These are phyloP conservation scores for Volutella citrinella DNA, from an alignment of 2,329 filamentous ascomycete genomes.

Conservation along the genomic window DNA sequence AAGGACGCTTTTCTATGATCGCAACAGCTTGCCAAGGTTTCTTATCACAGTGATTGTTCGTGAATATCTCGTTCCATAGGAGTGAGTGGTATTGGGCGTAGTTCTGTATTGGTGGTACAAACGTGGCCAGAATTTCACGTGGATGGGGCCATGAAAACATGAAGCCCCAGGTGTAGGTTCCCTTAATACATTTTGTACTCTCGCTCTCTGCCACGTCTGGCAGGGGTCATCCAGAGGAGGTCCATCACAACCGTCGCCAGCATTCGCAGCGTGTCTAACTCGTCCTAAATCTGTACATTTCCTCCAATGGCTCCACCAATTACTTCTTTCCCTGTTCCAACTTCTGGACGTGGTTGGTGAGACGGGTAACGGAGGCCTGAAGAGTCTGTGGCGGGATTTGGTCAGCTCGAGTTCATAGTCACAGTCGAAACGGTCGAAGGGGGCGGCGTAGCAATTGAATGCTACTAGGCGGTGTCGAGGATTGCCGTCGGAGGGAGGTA, in stretches of 20 bases:
- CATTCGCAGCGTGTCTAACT: too few species aligned
- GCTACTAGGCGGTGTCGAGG: constrained; percentile 1
- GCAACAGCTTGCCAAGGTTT: constrained; percentile 15
- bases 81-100: too few species aligned
- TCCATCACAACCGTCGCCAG: too few species aligned
- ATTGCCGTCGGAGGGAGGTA: background rate
- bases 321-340: constrained; percentile 78
- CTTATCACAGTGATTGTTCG: background rate
- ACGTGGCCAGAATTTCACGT: constrained; percentile 8
- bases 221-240: too few species aligned
- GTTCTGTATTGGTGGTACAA: constrained; percentile 9
- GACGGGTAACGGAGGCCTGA: constrained; percentile 80
- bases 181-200: too few species aligned
- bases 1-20: constrained; percentile 22
- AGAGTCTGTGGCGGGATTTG: constrained; percentile 60
- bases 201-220: too few species aligned
- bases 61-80: background rate
- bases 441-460: background rate
- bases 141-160: constrained; percentile 15
- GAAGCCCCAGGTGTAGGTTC: too few species aligned
- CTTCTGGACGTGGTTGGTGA: constrained; percentile 78
- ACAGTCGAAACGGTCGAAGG: background rate
- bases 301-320: too few species aligned
- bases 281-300: too few species aligned
- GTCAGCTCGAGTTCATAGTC: constrained; percentile 5